Conservation (phyloP, 2,329 filamentous ascomycete genomes). For the Monilinia vaccinii-corymbosi region DNA sequence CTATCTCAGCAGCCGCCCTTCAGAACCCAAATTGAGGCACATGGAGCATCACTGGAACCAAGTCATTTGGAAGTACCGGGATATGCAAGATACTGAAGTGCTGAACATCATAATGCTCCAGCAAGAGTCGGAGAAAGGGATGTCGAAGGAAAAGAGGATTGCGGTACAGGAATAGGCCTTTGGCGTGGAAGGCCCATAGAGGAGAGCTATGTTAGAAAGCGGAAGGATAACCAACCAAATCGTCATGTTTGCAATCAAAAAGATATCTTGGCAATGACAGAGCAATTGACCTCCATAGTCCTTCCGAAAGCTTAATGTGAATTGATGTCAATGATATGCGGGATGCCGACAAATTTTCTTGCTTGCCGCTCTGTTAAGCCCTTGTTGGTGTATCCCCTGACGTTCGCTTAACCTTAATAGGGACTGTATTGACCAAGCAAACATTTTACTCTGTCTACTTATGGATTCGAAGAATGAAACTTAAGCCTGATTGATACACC, state of each 20-base stretch:
- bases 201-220: conserved; percentile 1
- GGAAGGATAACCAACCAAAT: neutral
- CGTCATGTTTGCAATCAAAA: neutral
- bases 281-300: neutral
- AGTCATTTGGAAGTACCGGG: neutral
- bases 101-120: neutral
- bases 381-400: too few relatives aligned
- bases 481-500: too few relatives aligned
- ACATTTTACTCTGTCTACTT: too few relatives aligned
- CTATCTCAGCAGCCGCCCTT: neutral
- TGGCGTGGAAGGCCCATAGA: neutral
- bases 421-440: too few relatives aligned
- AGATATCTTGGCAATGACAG: neutral
- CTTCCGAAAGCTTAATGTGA: neutral
- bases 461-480: too few relatives aligned
- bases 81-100: neutral
- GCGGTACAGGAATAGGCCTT: neutral
- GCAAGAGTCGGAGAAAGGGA: neutral
- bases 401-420: too few relatives aligned
- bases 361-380: neutral
- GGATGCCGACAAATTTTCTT: neutral
- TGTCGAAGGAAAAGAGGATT: neutral
- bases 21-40: neutral
- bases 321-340: neutral
- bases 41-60: conserved; percentile 2